These are phyloP conservation scores for Lentinula sp. DNA, from an alignment of 768 basidiomycete genomes.

Conservation along the genomic window DNA sequence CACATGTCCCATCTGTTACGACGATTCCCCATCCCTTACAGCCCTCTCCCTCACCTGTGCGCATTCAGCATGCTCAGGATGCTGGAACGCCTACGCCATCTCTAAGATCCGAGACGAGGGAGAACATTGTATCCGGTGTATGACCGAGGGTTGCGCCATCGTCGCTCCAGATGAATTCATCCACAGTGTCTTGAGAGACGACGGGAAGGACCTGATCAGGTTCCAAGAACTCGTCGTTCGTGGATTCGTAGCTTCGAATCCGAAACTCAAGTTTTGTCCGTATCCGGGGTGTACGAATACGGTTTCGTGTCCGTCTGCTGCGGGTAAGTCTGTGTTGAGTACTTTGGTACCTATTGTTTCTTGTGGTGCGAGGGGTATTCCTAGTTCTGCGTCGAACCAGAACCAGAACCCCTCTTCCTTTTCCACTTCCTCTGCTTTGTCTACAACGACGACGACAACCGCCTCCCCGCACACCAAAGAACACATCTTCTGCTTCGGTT, in stretches of 20 bases:
- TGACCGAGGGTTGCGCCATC: slow-evolving; percentile 71
- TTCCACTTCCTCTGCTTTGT: slow-evolving; percentile 2
- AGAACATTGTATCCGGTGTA: slow-evolving; percentile 68
- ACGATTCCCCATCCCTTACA: slow-evolving; percentile 53
- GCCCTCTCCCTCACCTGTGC: slow-evolving; percentile 74
- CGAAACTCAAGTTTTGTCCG: slow-evolving; percentile 89
- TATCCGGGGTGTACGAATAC: slow-evolving; percentile 92
- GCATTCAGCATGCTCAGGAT: slow-evolving; percentile 77
- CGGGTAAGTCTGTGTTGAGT: slow-evolving; percentile 66
- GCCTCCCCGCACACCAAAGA: slow-evolving; percentile 29
- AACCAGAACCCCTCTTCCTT: slow-evolving; percentile 9
- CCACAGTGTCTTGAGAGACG: slow-evolving; percentile 45
- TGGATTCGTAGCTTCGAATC: slow-evolving; percentile 82
- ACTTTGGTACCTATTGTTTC: slow-evolving; percentile 84
- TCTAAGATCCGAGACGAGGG: slow-evolving; percentile 83
- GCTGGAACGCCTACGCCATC: slow-evolving; percentile 76
- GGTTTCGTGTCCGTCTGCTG: slow-evolving; percentile 82
- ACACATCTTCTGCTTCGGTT: slow-evolving; percentile 94
- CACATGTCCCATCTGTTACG: slow-evolving; percentile 92
- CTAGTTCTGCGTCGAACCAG: slow-evolving; percentile 16
- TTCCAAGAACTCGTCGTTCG: slow-evolving; percentile 87
- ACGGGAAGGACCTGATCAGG: slow-evolving; percentile 50
- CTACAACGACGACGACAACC: neutral
- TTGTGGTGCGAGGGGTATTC: slow-evolving; percentile 61
- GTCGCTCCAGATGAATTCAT: slow-evolving; percentile 63